Evolutionary conservation across 2,329 filamentous ascomycete species (phyloP), one percentile per base, ranked within the genome.

Genomic region (Exophiala lecanii-corni): DNA sequence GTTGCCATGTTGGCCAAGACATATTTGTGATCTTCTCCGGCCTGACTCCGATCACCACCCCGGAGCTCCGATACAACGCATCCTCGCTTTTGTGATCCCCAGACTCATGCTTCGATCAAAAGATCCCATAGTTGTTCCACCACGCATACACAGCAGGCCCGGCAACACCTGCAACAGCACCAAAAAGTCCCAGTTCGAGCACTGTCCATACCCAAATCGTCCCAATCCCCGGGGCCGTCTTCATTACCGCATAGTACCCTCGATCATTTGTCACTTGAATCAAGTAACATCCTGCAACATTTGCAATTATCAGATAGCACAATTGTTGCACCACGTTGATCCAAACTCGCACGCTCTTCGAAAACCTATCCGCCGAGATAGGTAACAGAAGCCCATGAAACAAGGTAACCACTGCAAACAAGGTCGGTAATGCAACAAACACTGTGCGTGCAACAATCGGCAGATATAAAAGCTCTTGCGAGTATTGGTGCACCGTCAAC

Each of bases 201-300:
- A 97, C 82, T 21, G 84, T 81, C 89, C 91, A 97, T 3, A 97
- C 76, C 89, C 91, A 97, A 13, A 97, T 64, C 30, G 86, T 91
- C 0, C 88, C 92, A 10, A 96, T 63, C 4, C 89, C 82, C n/a
- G 92, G 92, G 0, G 89, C 85, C 51, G 80, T 81, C 69, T 95
- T 94, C 87, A 97, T 89, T 15, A 94, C 81, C 5, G 85, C 84
- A 55, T 94, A 80, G 58, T 96, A 97, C 3, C 83, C 79, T 53
- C 81, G 78, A 20, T 72, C 75, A 58, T 96, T 97, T 18, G 85
- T 88, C 40, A 89, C 79, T 54, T 86, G 73, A 36, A 97, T 82
- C 50, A 96, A 71, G 63, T 88, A 89, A 65, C 81, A 86, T 1
- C 92, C 92, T 0, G 79, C 70, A 7, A 59, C 62, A 5, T 82